Evolutionary conservation across 2,329 filamentous ascomycete genomes (phyloP), one percentile per base, ranked within the genome.

Genomic region (Lachnellula cervina): DNA sequence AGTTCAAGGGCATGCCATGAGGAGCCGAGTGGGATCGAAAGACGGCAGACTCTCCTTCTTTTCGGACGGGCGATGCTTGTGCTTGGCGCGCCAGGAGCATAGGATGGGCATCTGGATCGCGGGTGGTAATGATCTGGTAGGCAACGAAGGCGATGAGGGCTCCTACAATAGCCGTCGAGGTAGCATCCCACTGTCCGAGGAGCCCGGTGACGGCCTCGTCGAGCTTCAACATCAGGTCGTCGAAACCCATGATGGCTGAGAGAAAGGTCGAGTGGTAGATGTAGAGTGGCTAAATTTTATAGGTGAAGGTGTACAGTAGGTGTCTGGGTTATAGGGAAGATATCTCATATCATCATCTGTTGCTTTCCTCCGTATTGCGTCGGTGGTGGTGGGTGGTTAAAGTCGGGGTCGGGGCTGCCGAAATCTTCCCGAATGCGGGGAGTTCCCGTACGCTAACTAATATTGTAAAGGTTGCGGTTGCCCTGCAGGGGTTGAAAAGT

Each of bases 91-190:
- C 89, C 28, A 99, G 85, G 48, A 97, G 81, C 72, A 96, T 86
- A 35, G 94, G 93, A 72, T 97, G 94, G 5, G 88, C 88, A 75
- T 99, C 94, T 5, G 94, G 89, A 52, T 97, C 93, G 58, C 83
- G 81, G 50, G 82, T 80, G 59, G 83, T 83, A 66, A 88, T 76
- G 61, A 95, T 74, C 45, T 86, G 81, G 72, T 89, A 91, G 55
- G 85, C 79, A 55, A 93, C 72, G 66, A 91, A 80, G 53, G 80
- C 76, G 58, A 86, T 75, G 44, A 97, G 77, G 58, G 82, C 68
- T 23, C 86, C 81, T 46, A 83, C 79, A 61, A 99, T 78, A 43
- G 84, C 68, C 3, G 89, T 94, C 32, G 89, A 90, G 75, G 88
- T 88, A 62, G 81, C 73, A 70, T 94, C 90, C 91, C 92, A 97